phyloP scores from a whole-genome alignment of 2,329 filamentous ascomycete genomes.

The Ophiostoma pallidulum region DNA sequence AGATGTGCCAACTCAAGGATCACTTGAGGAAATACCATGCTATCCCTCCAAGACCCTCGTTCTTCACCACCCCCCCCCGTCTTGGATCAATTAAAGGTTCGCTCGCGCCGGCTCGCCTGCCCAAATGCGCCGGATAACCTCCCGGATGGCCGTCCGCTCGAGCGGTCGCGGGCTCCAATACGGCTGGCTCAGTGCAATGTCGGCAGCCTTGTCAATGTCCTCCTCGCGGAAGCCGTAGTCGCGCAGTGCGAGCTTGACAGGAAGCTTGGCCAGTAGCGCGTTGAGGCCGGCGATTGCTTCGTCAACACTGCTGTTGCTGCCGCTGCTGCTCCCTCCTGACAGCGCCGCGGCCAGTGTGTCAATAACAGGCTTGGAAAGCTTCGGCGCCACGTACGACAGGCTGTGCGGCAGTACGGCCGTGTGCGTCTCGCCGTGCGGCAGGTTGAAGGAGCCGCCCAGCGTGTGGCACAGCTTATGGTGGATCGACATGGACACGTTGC shows the following conservation, averaged over 20 bases:
- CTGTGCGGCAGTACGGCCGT: slow-evolving; percentile 54
- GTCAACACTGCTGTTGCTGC: no score
- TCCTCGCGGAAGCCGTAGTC: slow-evolving; percentile 48
- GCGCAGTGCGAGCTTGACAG: slow-evolving; percentile 41
- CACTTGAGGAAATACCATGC: no score
- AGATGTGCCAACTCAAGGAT: no score
- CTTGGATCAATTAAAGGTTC: no score
- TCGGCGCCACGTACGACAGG: slow-evolving; percentile 51
- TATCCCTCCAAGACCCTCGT: no score
- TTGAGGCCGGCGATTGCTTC: slow-evolving; percentile 51
- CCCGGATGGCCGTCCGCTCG: slow-evolving; percentile 39
- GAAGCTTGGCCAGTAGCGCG: slow-evolving; percentile 40
- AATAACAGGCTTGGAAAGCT: no score
- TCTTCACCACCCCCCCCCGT: no score
- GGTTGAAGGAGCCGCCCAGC: slow-evolving; percentile 51
- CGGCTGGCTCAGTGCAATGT: slow-evolving; percentile 45
- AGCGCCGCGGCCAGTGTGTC: slow-evolving; percentile 42
- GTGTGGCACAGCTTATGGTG: slow-evolving; percentile 62
- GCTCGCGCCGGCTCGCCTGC: slow-evolving; percentile 41
- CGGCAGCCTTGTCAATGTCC: slow-evolving; percentile 46
- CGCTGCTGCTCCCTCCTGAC: slow-evolving; percentile 45
- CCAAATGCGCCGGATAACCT: slow-evolving; percentile 48
- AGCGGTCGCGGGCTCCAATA: slow-evolving; percentile 50
- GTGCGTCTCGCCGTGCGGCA: slow-evolving; percentile 58
- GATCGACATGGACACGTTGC: slow-evolving; percentile 51